Percentiles rank a stretch among this genome's conserved stretches.
Evolutionary conservation across 768 basidiomycete species (phyloP).

Genomic region (Auricularia heimuer): DNA sequence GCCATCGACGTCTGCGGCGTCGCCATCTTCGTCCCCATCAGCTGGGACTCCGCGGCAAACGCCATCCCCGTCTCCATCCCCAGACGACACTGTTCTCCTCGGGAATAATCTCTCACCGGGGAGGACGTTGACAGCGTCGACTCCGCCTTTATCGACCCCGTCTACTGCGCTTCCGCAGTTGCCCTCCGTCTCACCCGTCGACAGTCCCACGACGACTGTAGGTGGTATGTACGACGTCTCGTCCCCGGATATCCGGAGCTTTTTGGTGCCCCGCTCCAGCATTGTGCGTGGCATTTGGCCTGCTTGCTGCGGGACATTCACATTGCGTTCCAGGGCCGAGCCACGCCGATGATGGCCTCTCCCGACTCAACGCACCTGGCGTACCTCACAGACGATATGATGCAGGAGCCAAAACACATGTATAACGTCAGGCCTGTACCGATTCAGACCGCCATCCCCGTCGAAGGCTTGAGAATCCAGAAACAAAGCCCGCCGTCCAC

Average conservation of each 20-base stretch:
- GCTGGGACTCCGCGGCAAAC: not conserved
- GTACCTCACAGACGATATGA: not conserved
- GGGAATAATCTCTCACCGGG: too few species aligned
- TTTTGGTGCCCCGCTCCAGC: not conserved
- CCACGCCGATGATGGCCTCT: not conserved
- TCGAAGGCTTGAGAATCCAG: not conserved
- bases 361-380: not conserved
- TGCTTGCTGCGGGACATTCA: not conserved
- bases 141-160: not conserved
- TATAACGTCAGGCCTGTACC: not conserved
- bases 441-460: not conserved
- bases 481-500: not conserved
- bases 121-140: not conserved
- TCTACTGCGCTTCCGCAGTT: not conserved
- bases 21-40: not conserved
- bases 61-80: not conserved
- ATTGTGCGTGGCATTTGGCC: not conserved
- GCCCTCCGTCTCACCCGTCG: not conserved
- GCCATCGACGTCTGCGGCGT: not conserved
- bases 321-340: not conserved
- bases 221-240: not conserved
- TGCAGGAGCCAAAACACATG: not conserved
- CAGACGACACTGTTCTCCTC: too few species aligned
- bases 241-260: not conserved
- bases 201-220: not conserved